Percentiles rank a stretch among this genome's conserved stretches.
Conservation (phyloP, 2,329 filamentous ascomycete species). For the Nothophoma quercina region DNA sequence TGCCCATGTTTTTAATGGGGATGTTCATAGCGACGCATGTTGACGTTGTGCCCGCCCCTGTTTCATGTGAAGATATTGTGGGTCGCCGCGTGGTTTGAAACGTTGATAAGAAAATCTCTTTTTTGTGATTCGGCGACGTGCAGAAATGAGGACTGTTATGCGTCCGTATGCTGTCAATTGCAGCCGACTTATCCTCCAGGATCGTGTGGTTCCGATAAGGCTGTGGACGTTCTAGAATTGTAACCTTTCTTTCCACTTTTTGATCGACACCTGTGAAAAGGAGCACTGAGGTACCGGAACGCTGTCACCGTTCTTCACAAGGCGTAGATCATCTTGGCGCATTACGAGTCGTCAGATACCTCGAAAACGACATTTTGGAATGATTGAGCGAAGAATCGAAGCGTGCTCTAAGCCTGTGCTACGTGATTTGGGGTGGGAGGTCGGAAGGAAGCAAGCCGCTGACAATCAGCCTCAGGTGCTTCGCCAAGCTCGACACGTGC, state of each 20-base stretch:
- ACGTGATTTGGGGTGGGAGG: background rate
- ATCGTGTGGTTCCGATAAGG: background rate
- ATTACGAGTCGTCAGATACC: background rate
- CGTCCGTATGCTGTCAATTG: background rate
- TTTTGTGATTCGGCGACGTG: slow-evolving; percentile 17
- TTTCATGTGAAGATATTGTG: slow-evolving; percentile 16
- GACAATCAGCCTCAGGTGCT: background rate
- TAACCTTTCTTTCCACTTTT: background rate
- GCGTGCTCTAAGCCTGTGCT: background rate
- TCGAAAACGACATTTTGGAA: background rate
- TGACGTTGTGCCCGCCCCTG: slow-evolving; percentile 11
- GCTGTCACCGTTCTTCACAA: background rate
- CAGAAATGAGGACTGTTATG: slow-evolving; percentile 11
- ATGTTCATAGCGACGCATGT: slow-evolving; percentile 5
- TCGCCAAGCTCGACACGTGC: slow-evolving; percentile 11
- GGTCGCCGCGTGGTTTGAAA: slow-evolving; percentile 13
- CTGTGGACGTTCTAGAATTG: slow-evolving; percentile 2
- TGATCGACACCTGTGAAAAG: no score
- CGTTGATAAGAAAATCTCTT: slow-evolving; percentile 16
- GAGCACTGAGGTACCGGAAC: no score
- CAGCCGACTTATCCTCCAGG: background rate
- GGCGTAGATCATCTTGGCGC: background rate
- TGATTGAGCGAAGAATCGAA: background rate
- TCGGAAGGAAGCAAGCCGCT: background rate
- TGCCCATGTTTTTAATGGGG: slow-evolving; percentile 1